Evolutionary conservation across 441 rosid species (phyloP).

Genomic region (Brassica hybrid): DNA sequence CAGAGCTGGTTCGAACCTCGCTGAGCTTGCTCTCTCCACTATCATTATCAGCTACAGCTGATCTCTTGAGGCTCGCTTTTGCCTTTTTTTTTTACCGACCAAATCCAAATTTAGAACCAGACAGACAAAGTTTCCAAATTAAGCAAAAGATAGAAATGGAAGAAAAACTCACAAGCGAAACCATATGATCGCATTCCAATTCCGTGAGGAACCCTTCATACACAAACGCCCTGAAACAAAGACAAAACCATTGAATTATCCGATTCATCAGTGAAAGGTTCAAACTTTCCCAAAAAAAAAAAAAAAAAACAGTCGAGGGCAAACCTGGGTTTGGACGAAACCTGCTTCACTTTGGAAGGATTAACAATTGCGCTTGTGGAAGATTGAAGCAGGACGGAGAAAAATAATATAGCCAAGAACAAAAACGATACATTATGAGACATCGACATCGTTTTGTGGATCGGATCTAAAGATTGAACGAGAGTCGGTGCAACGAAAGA

Average conservation of each 20-base stretch:
- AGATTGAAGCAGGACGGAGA: slow-evolving; percentile 47
- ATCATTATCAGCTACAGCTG: slow-evolving; percentile 83
- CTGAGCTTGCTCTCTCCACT: slow-evolving; percentile 80
- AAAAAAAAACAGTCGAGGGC: neutral
- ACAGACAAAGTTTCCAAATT: slow-evolving; percentile 3
- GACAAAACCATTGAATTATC: neutral
- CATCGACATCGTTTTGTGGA: slow-evolving; percentile 31
- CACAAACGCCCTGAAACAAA: slow-evolving; percentile 69
- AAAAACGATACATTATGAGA: slow-evolving; percentile 36
- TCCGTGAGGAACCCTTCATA: slow-evolving; percentile 84
- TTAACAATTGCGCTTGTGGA: slow-evolving; percentile 57
- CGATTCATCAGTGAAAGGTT: neutral
- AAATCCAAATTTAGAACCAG: neutral
- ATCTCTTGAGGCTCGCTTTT: slow-evolving; percentile 78
- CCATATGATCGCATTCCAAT: slow-evolving; percentile 82
- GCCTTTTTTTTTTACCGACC: slow-evolving; percentile 46
- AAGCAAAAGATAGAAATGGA: slow-evolving; percentile 30
- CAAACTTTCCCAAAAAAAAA: neutral
- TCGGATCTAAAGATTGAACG: slow-evolving; percentile 30
- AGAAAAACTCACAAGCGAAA: slow-evolving; percentile 62
- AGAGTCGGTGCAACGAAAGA: slow-evolving; percentile 19
- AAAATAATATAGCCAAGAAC: slow-evolving; percentile 45
- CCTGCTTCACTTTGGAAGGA: slow-evolving; percentile 80
- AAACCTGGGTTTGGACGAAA: slow-evolving; percentile 87
- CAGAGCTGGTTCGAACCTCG: slow-evolving; percentile 89